Evolutionary conservation across 768 basidiomycete genomes (phyloP).

Genomic region (Termitomyces sp.): DNA sequence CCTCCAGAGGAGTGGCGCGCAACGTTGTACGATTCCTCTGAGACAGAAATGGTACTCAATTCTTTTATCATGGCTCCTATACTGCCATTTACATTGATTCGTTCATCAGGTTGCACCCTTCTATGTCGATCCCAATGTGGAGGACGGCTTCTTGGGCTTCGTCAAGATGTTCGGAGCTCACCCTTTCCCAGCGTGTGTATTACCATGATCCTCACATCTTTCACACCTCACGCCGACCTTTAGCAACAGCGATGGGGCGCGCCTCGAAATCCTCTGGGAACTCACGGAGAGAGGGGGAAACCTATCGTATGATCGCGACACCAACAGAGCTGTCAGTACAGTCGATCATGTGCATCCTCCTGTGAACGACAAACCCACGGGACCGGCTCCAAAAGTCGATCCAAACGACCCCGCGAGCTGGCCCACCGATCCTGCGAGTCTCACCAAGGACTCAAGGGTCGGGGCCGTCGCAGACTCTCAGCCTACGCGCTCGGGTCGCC

Average conservation of each 20-base stretch:
- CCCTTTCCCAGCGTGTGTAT: neutral
- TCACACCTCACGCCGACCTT: neutral
- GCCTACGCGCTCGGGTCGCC: neutral
- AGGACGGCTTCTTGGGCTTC: neutral
- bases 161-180: neutral
- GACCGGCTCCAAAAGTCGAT: neutral
- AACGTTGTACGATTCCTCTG: neutral
- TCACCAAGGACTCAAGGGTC: neutral
- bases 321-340: neutral
- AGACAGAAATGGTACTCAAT: neutral
- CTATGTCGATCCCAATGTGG: neutral
- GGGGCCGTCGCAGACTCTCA: neutral
- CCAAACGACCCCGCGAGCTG: neutral
- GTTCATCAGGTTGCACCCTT: neutral
- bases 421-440: neutral
- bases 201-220: too few relatives aligned
- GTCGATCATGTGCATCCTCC: neutral
- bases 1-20: neutral
- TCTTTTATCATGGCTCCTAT: neutral
- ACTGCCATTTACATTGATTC: neutral
- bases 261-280: constrained; percentile 1
- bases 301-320: neutral
- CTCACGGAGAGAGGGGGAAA: neutral
- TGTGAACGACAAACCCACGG: neutral
- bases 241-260: neutral